Conservation (phyloP, 305 asterid genomes). For the Fraxinus baroniana region DNA sequence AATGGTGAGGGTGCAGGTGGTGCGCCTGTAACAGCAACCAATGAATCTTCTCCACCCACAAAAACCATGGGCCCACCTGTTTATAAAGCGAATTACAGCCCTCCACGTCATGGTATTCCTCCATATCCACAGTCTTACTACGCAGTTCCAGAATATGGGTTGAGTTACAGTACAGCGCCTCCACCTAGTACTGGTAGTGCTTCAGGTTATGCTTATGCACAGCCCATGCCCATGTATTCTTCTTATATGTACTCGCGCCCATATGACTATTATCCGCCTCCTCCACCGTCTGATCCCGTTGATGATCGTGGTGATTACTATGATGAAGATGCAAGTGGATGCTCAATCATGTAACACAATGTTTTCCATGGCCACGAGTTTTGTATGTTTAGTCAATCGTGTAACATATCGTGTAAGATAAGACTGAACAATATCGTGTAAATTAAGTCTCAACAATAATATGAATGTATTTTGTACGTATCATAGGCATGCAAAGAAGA, state of each 20-base stretch:
- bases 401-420: not conserved
- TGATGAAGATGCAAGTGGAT: conserved; percentile 40
- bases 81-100: conserved; percentile 24
- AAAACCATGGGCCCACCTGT: conserved; percentile 15
- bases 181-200: conserved; percentile 34
- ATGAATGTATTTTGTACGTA: not conserved
- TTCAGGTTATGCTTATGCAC: conserved; percentile 39
- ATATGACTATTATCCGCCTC: conserved; percentile 21
- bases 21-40: conserved; percentile 16
- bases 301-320: conserved; percentile 20
- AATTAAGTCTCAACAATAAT: not conserved
- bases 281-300: conserved; percentile 32
- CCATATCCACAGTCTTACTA: conserved; percentile 38
- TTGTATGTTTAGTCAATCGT: not conserved
- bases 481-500: not conserved
- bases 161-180: conserved; percentile 45
- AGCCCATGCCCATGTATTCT: conserved; percentile 41
- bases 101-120: conserved; percentile 36
- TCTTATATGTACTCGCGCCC: conserved; percentile 30
- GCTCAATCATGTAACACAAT: conserved; percentile 41
- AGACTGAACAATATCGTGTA: not conserved
- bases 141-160: conserved; percentile 47
- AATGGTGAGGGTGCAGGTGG: conserved; percentile 26
- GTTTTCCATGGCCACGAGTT: not conserved
- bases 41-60: conserved; percentile 27